Evolutionary conservation across 1,284 basidiomycete species (phyloP), one percentile per base, ranked within the genome.

Genomic region (Apiotrichum laibachii): DNA sequence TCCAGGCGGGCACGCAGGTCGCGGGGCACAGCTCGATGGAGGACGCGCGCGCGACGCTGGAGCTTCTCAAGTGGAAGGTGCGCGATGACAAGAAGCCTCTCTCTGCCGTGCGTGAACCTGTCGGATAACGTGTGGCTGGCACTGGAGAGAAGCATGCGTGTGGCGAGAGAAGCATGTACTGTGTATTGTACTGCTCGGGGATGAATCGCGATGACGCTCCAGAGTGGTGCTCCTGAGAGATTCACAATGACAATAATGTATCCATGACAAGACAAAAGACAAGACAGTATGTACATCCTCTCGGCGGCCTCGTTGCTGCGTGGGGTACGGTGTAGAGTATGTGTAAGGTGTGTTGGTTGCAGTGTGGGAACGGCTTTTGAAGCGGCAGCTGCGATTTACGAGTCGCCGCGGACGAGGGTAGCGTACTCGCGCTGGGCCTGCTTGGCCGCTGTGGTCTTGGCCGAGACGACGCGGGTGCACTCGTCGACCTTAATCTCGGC

Each of bases 21-120:
- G 81, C 82, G 4, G 92, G 91, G 8, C 91, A 94, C 80, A 91
- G 88, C 48, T 90, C 88, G 8, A 80, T 88, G 2, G 90, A 89
- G 77, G 92, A 92, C 78, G 90, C 89, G 1, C 77, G 84, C 40
- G 89, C 90, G 1, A 90, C 92, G 2, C 80, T 95, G 45, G 88
- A 95, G 67, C 83, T 93, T 33, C 85, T 94, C n/a, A 70, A 75
- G 56, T 78, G 75, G 74, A 76, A 76, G 67, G 73, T 81, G 6
- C 65, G 70, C 55, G 69, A 76, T 9, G 74, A 75, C 22, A 49
- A 53, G 39, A n/a, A 43, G 35, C 37, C 37, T 11, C 11, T 37
- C 15, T 6, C 15, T 4, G 12, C 37, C 15, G 37, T 13, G 22
- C 43, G 18, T 10, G 18, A 44, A 18, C 43, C 10, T 19, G n/a